phyloP scores from a whole-genome alignment of 2,329 filamentous ascomycete species.

The Plectosphaerella sp. region DNA sequence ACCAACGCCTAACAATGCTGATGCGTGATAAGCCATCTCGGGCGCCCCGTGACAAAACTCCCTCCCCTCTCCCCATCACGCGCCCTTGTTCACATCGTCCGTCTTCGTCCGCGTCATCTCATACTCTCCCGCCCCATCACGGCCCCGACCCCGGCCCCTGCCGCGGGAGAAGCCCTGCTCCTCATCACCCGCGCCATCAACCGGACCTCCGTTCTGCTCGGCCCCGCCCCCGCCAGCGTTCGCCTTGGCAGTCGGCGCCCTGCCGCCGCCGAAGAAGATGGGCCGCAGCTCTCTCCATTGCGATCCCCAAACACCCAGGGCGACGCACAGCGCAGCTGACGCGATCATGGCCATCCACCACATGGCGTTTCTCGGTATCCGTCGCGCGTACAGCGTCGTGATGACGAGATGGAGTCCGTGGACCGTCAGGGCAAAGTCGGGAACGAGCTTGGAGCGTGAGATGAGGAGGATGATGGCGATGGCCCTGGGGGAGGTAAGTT shows the following conservation, averaged over 20 bases:
- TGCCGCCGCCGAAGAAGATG: constrained; percentile 73
- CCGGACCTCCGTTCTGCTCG: constrained; percentile 13
- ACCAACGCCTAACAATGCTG: constrained; percentile 16
- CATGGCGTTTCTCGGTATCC: constrained; percentile 70
- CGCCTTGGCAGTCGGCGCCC: constrained; percentile 24
- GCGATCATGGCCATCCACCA: constrained; percentile 71
- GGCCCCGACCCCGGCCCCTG: constrained; percentile 45
- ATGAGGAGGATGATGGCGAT: constrained; percentile 81
- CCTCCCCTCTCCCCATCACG: constrained; percentile 16
- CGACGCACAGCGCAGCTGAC: constrained; percentile 42
- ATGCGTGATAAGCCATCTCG: neutral
- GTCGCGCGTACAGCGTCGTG: constrained; percentile 72
- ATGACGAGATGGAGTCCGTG: constrained; percentile 78
- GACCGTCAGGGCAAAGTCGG: constrained; percentile 88
- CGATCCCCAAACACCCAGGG: constrained; percentile 83
- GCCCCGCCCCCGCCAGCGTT: constrained; percentile 14
- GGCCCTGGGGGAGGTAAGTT: constrained; percentile 49
- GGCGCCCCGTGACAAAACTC: constrained; percentile 1
- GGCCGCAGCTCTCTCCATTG: constrained; percentile 85
- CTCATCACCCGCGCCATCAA: constrained; percentile 12
- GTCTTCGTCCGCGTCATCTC: constrained; percentile 57
- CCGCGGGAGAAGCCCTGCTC: constrained; percentile 47
- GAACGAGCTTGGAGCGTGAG: constrained; percentile 86
- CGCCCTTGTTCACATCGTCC: neutral
- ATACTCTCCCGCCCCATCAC: constrained; percentile 56